Conservation (phyloP, 352 stramenopile species). For the Phytophthora megakarya region DNA sequence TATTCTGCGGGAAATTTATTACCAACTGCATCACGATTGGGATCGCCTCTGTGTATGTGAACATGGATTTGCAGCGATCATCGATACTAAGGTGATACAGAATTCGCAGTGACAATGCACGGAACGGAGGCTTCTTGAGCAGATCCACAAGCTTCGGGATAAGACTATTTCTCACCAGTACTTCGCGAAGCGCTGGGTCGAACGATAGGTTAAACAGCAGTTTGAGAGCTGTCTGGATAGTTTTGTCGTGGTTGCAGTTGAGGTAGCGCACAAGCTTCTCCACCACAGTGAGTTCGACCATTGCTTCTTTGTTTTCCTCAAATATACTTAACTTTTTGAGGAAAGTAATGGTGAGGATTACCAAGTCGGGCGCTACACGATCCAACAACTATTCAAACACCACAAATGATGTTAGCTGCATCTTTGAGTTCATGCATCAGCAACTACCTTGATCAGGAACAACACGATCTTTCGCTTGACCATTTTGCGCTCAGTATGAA, state of each 20-base stretch:
- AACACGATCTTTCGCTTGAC: slow-evolving; percentile 92
- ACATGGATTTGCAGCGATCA: slow-evolving; percentile 95
- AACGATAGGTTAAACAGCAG: slow-evolving; percentile 96
- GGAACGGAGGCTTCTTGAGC: slow-evolving; percentile 92
- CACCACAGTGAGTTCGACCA: slow-evolving; percentile 84
- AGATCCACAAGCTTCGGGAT: slow-evolving; percentile 93
- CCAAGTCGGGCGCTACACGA: slow-evolving; percentile 83
- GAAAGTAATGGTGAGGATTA: slow-evolving; percentile 92
- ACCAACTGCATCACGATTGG: slow-evolving; percentile 94
- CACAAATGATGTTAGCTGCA: slow-evolving; percentile 10
- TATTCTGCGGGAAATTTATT: slow-evolving; percentile 94
- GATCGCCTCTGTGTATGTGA: slow-evolving; percentile 94
- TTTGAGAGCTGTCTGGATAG: slow-evolving; percentile 82
- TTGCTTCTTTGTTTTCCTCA: slow-evolving; percentile 94
- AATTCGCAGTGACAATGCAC: slow-evolving; percentile 86
- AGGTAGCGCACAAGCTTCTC: slow-evolving; percentile 83
- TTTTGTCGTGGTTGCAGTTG: slow-evolving; percentile 87
- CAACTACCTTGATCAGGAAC: slow-evolving; percentile 67
- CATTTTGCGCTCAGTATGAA: slow-evolving; percentile 95
- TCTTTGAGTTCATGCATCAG: neutral
- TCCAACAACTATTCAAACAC: slow-evolving; percentile 73
- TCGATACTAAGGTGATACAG: slow-evolving; percentile 96
- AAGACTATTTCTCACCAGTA: slow-evolving; percentile 88
- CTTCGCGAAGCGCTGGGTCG: slow-evolving; percentile 81
- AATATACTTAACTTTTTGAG: slow-evolving; percentile 95